Base-by-base conservation (phyloP, 495 filamentous ascomycete genomes). In the Tirmania nivea region DNA sequence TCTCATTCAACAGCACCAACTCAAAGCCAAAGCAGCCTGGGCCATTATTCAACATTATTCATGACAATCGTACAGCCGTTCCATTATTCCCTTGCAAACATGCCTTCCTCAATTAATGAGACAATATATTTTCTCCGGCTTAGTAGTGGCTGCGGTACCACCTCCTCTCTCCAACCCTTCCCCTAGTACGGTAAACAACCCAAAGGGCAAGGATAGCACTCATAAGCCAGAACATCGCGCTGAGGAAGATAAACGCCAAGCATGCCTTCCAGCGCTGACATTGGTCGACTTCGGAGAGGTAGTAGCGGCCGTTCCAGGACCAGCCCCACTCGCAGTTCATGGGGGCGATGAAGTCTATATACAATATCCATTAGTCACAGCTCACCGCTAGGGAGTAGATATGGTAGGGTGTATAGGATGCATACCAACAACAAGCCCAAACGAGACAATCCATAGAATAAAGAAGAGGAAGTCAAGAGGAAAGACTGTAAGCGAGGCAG, bases 251-350 rank as follows among this genome's bases (percentile, higher is more conserved):
- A 57, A 80, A 78, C 1, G 75, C 75, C 55, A 76, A 68, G n/a
- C 72, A 70, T n/a, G 76, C 71, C 58, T 75, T 79, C 73, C 73
- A 78, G 16, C 70, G 67, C 20, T 64, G 61, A 59, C 76, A 79
- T 20, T 50, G 36, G 39, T 55, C 21, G 48, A 31, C 42, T 57
- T 52, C 35, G 8, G 35, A 35, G 35, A 7, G n/a, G 25, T 56
- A 42, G 19, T 25, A 48, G 61, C 55, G 50, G 39, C 75, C 75
- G 77, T 54, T 60, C 55, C 65, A 67, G 25, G 25, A 31, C 25
- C 25, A 77, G 58, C 72, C 67, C 49, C 69, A 65, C 19, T 72
- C 73, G 59, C 76, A 80, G 55, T 66, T 62, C 36, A 70, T 35
- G 4, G 66, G 58, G 34, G 66, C 54, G 51, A 76, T 64, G 17